Conservation (phyloP, 2,329 filamentous ascomycete genomes). For the Curvularia hawaiiensis region DNA sequence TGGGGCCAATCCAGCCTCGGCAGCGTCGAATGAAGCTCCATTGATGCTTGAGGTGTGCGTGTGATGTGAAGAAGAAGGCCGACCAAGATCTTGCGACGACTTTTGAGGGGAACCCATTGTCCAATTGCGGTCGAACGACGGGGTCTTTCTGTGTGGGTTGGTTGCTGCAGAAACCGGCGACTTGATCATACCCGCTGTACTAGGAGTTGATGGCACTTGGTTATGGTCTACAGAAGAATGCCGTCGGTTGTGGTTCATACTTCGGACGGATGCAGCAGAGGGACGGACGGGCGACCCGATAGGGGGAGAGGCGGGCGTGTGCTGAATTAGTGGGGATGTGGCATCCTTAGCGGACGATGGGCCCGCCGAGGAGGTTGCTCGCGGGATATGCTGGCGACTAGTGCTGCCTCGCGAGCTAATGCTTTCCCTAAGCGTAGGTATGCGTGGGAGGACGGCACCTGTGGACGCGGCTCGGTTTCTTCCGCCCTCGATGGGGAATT, state of each 20-base stretch:
- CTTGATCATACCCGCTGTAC: constrained; percentile 24
- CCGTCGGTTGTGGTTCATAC: constrained; percentile 81
- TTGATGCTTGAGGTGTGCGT: constrained; percentile 39
- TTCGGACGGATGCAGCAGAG: constrained; percentile 81
- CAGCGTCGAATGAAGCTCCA: constrained; percentile 30
- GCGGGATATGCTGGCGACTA: constrained; percentile 35
- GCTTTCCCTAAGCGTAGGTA: constrained; percentile 44
- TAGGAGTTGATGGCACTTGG: constrained; percentile 34
- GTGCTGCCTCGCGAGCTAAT: constrained; percentile 34
- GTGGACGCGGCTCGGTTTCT: constrained; percentile 55
- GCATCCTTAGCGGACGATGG: constrained; percentile 41
- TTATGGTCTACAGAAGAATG: constrained; percentile 86
- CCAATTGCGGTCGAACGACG: constrained; percentile 66
- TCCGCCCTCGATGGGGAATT: constrained; percentile 46
- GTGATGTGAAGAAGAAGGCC: constrained; percentile 44
- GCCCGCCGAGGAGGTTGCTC: constrained; percentile 41
- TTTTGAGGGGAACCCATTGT: constrained; percentile 53
- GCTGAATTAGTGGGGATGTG: constrained; percentile 52
- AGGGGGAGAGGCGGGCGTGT: constrained; percentile 49
- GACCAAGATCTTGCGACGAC: constrained; percentile 32
- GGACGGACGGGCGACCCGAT: constrained; percentile 59
- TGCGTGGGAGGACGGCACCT: constrained; percentile 46
- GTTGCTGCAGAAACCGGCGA: constrained; percentile 28
- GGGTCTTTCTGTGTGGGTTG: constrained; percentile 57
- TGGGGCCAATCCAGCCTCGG: constrained; percentile 37